Base-by-base conservation (phyloP, 2,329 filamentous ascomycete species). In the Curvularia lunata region DNA sequence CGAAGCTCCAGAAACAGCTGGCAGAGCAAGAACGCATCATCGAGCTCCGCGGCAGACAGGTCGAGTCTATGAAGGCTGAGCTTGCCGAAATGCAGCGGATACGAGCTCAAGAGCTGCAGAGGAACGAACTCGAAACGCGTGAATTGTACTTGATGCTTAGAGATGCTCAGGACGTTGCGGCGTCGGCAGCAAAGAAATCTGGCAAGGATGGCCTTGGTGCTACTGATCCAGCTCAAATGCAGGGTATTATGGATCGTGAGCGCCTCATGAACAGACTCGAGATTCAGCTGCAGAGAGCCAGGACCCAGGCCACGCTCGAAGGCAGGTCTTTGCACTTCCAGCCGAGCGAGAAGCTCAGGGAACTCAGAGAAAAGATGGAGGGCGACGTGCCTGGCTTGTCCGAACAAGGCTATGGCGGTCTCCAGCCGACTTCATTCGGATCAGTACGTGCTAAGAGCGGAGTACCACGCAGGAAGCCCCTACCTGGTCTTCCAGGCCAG, bases 81-180 rank as follows among this genome's bases (percentile, higher is more conserved):
- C 82, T 98, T 59, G 91, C 92, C 21, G 93, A 92, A 69, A 80
- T 96, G 54, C 92, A 97, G 76, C 88, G 91, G 13, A 81, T 97
- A 62, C 86, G 94, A 59, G 90, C 91, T 18, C 93, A 96, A 76
- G 94, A 98, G 75, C 85, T 96, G 34, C 95, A 98, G 78, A 86
- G 95, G 51, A 96, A 97, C 71, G 95, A 99, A 78, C 82, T 99
- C 28, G 95, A 99, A 79, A 98, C 94, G 1, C 86, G 95, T 80
- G 95, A 99, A 78, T 81, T 99, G 21, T 99, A 98, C 77, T 89
- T 99, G 55, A 99, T 99, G 95, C 88, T 99, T 63, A 88, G 94
- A 60, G 95, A 99, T 78, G 94, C 95, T 37, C 94, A 98, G 78
- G 94, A 99, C 71, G 92, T 97, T 65, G 94, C 94, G 45, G 93